A percentile compares a stretch with the other conserved stretches of the same genome.
Evolutionary conservation across 2,329 filamentous ascomycete species (phyloP).

Genomic region (Incumbomyces delicatus): DNA sequence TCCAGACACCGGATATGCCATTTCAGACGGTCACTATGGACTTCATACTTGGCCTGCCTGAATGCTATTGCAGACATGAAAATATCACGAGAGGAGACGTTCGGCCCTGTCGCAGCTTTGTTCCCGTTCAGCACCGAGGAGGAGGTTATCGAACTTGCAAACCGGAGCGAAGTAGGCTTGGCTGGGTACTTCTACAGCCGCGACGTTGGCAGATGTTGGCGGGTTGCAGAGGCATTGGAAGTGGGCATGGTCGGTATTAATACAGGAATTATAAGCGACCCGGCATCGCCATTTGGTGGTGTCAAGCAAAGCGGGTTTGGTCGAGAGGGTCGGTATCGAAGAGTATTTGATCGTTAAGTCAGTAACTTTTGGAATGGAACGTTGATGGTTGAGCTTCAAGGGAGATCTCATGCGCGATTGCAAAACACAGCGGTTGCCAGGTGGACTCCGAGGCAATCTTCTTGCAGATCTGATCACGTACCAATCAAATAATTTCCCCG

Average conservation of each 20-base stretch:
- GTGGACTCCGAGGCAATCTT: too few species aligned
- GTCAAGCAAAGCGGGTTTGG: slow-evolving; percentile 38
- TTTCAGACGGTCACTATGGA: too few species aligned
- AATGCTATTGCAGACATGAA: slow-evolving; percentile 16
- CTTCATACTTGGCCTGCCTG: too few species aligned
- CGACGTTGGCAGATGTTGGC: slow-evolving; percentile 28
- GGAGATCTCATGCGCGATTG: too few species aligned
- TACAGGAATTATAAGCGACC: slow-evolving; percentile 27
- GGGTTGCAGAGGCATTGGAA: slow-evolving; percentile 61
- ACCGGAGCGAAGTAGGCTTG: slow-evolving; percentile 37
- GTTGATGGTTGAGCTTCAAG: too few species aligned
- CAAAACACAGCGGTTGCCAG: too few species aligned
- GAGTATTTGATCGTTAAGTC: slow-evolving; percentile 21
- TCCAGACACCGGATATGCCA: too few species aligned
- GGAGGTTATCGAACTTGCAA: slow-evolving; percentile 49
- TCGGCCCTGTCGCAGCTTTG: slow-evolving; percentile 33
- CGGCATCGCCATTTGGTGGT: slow-evolving; percentile 21
- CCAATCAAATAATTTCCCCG: too few species aligned
- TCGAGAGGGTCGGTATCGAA: slow-evolving; percentile 40
- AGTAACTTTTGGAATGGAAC: too few species aligned
- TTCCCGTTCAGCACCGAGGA: slow-evolving; percentile 44
- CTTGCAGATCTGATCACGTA: too few species aligned
- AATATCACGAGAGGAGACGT: slow-evolving; percentile 49
- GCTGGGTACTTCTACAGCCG: too few species aligned
- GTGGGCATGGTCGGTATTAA: slow-evolving; percentile 73